These are phyloP conservation scores for Amphichorda felina DNA, from an alignment of 2,329 filamentous ascomycete genomes.

Conservation along the genomic window DNA sequence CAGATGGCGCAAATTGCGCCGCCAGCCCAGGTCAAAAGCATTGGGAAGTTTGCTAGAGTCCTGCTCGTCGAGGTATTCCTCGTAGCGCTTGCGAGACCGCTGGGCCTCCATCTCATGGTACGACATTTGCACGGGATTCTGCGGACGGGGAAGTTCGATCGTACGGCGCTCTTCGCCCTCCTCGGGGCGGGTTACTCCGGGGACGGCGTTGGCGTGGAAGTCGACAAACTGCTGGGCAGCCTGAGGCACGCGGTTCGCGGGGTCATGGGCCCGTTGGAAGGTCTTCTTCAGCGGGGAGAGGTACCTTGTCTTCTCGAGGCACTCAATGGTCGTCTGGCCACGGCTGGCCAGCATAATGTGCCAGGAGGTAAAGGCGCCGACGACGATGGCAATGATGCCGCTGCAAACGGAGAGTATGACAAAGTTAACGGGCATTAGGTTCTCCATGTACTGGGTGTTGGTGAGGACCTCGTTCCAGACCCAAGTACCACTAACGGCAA, in stretches of 20 bases:
- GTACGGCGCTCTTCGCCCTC: slow-evolving; percentile 57
- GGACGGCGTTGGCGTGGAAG: slow-evolving; percentile 70
- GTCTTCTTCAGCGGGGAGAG: slow-evolving; percentile 66
- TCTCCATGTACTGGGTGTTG: slow-evolving; percentile 59
- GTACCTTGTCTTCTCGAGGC: slow-evolving; percentile 90
- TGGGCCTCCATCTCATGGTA: slow-evolving; percentile 44
- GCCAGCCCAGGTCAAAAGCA: slow-evolving; percentile 84
- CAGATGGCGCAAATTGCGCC: slow-evolving; percentile 66
- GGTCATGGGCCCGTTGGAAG: slow-evolving; percentile 48
- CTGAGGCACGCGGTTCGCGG: slow-evolving; percentile 33
- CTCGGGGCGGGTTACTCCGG: slow-evolving; percentile 68
- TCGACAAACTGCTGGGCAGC: slow-evolving; percentile 65
- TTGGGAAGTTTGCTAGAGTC: slow-evolving; percentile 82
- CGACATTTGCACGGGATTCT: slow-evolving; percentile 30
- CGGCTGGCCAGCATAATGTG: slow-evolving; percentile 71
- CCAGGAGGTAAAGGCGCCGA: slow-evolving; percentile 84
- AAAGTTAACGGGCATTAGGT: slow-evolving; percentile 78
- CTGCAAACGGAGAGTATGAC: slow-evolving; percentile 78
- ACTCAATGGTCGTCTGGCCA: slow-evolving; percentile 92
- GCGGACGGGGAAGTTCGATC: slow-evolving; percentile 10
- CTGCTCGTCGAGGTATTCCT: slow-evolving; percentile 77
- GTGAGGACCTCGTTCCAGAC: slow-evolving; percentile 73
- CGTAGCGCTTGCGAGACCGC: slow-evolving; percentile 42
- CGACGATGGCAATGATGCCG: slow-evolving; percentile 82
- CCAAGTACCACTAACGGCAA: slow-evolving; percentile 68